Conservation (phyloP, 805 yeast genomes). For the Candida montana region DNA sequence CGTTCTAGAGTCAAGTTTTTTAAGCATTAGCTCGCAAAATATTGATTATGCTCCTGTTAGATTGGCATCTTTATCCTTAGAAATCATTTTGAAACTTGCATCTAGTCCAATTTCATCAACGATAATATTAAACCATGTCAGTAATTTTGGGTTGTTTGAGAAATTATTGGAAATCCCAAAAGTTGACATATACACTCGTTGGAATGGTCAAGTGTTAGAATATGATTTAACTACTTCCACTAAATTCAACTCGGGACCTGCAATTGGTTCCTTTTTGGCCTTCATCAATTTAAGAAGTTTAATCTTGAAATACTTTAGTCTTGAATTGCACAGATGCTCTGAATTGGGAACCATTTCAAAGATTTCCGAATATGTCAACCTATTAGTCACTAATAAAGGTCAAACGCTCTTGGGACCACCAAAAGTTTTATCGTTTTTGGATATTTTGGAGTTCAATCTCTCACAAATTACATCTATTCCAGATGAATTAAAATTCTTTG, state of each 20-base stretch:
- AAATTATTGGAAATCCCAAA: constrained; percentile 46
- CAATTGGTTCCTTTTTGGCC: constrained; percentile 50
- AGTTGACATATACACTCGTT: constrained; percentile 47
- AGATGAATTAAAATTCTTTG: constrained; percentile 25
- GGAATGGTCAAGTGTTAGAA: constrained; percentile 47
- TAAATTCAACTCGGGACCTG: constrained; percentile 27
- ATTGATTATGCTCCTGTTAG: constrained; percentile 52
- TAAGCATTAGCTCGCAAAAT: constrained; percentile 32
- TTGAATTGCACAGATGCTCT: constrained; percentile 63
- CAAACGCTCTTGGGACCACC: constrained; percentile 57
- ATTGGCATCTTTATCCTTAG: constrained; percentile 53
- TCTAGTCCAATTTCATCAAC: constrained; percentile 50
- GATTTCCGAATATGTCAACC: constrained; percentile 45
- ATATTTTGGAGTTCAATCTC: constrained; percentile 56
- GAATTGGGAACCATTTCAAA: constrained; percentile 43
- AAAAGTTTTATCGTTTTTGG: constrained; percentile 63
- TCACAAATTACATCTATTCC: constrained; percentile 33
- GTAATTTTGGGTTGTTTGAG: constrained; percentile 47
- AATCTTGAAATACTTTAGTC: constrained; percentile 58
- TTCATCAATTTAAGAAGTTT: constrained; percentile 58
- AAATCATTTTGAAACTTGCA: constrained; percentile 57
- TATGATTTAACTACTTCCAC: constrained; percentile 31
- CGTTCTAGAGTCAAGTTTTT: constrained; percentile 44
- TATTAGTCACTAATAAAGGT: constrained; percentile 45
- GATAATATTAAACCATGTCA: constrained; percentile 46